Percentiles rank a stretch among this genome's conserved stretches.
These are phyloP conservation scores for Pyracantha coccinea DNA, from an alignment of 331 rosid genomes.

Conservation along the genomic window DNA sequence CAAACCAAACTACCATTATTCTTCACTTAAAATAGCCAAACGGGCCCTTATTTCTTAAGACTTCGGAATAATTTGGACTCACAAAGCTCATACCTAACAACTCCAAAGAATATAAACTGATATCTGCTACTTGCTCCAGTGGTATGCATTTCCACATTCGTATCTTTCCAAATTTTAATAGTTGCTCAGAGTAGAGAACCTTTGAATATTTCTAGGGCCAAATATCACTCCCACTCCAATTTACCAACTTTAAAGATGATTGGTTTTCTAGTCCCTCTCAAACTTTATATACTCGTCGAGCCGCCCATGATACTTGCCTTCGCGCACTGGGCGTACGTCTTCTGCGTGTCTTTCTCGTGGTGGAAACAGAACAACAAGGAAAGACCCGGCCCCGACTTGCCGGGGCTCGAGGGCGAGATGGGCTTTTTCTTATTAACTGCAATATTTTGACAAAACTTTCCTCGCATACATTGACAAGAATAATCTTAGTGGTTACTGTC, in stretches of 20 bases:
- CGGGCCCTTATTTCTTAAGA: background rate
- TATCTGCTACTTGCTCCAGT: background rate
- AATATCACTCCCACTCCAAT: background rate
- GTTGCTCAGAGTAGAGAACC: too few species aligned
- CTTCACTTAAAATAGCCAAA: too few species aligned
- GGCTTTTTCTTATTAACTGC: background rate
- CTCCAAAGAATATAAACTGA: background rate
- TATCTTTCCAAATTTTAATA: background rate
- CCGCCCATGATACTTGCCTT: background rate
- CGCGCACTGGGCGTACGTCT: too few species aligned
- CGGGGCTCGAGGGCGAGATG: background rate
- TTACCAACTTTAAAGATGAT: background rate
- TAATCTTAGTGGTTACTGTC: background rate
- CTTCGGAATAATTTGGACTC: background rate
- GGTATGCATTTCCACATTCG: background rate
- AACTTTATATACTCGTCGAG: background rate
- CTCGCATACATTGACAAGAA: background rate
- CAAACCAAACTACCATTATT: too few species aligned
- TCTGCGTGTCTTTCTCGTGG: too few species aligned
- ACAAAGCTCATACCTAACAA: background rate
- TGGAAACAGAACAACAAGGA: too few species aligned
- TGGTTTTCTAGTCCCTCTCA: background rate
- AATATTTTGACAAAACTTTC: background rate
- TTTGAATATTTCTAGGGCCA: background rate
- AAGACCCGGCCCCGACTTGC: too few species aligned